Conservation (phyloP, 2,329 filamentous ascomycete species). For the Zymoseptoria ardabiliae region DNA sequence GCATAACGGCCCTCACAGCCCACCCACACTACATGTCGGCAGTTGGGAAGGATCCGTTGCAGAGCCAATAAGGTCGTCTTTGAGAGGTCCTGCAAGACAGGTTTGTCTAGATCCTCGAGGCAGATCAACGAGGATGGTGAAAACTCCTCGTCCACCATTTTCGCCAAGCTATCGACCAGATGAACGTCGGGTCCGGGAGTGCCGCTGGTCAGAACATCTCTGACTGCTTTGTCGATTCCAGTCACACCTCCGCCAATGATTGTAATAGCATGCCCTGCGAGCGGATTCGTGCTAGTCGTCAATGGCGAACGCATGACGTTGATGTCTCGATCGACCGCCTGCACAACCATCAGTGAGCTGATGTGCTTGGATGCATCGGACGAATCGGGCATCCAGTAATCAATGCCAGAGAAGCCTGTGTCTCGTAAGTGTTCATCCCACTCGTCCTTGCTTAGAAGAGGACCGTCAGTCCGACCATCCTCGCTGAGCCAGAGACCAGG, state of each 20-base stretch:
- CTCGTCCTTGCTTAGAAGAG: slow-evolving; percentile 15
- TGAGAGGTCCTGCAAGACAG: slow-evolving; percentile 11
- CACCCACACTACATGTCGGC: slow-evolving; percentile 13
- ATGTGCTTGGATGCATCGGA: slow-evolving; percentile 9
- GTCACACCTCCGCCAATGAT: slow-evolving; percentile 14
- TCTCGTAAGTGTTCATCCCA: slow-evolving; percentile 30
- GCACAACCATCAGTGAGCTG: slow-evolving; percentile 13
- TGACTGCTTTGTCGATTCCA: slow-evolving; percentile 10
- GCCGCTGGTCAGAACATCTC: slow-evolving; percentile 10
- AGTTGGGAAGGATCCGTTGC: slow-evolving; percentile 9
- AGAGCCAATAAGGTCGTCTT: slow-evolving; percentile 9
- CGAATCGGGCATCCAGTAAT: slow-evolving; percentile 15
- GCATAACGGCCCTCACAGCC: slow-evolving; percentile 7
- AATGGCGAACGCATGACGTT: slow-evolving; percentile 14
- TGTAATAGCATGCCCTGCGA: slow-evolving; percentile 11
- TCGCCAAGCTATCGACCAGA: slow-evolving; percentile 1
- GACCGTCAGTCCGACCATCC: slow-evolving; percentile 23
- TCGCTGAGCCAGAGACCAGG: slow-evolving; percentile 12
- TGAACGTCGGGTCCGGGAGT: slow-evolving; percentile 9
- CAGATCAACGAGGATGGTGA: slow-evolving; percentile 11
- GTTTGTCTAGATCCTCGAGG: slow-evolving; percentile 13
- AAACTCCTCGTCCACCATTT: slow-evolving; percentile 3
- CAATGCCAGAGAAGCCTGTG: slow-evolving; percentile 31
- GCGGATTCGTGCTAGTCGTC: slow-evolving; percentile 10
- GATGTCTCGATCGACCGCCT: slow-evolving; percentile 11